Evolutionary conservation across 2,329 filamentous ascomycete species (phyloP), one percentile per base, ranked within the genome.

Genomic region (Neonectria ditissima): DNA sequence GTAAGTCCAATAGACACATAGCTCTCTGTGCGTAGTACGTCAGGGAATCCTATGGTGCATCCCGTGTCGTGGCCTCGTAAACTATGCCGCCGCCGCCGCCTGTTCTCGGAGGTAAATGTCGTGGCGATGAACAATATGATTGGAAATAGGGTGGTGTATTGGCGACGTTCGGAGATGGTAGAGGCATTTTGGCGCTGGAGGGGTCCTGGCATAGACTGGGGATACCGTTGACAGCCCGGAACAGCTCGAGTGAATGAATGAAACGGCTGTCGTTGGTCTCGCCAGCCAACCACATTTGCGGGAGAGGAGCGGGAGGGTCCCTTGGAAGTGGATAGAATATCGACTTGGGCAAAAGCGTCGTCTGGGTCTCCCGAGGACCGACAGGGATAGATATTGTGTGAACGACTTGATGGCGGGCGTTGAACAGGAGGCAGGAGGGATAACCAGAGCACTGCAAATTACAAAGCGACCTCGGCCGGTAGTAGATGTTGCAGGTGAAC

Each of bases 61-160:
- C 61, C 60, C 59, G 60, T 69, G 65, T 61, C 48, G 52, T 64
- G 59, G 62, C 68, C 69, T 72, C 70, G 66, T 72, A 72, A 70
- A 71, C 63, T 64, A 68, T 72, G 62, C 56, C 64, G 63, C 66
- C 66, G 63, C 66, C 66, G 68, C 66, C 70, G 66, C 68, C 59
- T 71, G 61, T 44, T 72, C 68, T 63, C 60, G 66, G 70, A 72
- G 66, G 65, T 68, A 54, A 62, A 59, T 8, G 59, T 26, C 53
- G 11, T 22, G 34, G 34, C 18, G 26, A n/a, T 16, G n/a, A 24
- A 18, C 50, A 32, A 14, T 37, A 53, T 62, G 34, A 37, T 65
- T 60, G 54, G 58, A 69, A 61, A 61, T 57, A 63, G 63, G 66
- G 65, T 65, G 63, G 30, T 65, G 69, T 65, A 65, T 62, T 71